phyloP scores from a whole-genome alignment of 1,284 basidiomycete species.

The Chalciporus piperatoides region DNA sequence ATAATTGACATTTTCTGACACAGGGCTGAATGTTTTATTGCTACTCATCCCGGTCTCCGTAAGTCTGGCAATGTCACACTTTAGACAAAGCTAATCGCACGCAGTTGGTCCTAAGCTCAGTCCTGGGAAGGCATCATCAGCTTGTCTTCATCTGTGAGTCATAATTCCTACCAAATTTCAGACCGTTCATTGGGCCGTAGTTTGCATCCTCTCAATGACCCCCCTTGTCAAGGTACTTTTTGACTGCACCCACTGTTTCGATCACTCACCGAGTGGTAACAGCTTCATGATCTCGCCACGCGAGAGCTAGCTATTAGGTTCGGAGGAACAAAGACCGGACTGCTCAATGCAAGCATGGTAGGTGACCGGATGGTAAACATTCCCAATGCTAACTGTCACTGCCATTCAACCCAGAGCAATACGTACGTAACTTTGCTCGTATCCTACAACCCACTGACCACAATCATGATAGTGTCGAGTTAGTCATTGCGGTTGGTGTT shows the following conservation, averaged over 20 bases:
- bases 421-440: conserved; percentile 44
- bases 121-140: conserved; percentile 53
- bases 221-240: conserved; percentile 64
- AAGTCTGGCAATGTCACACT: conserved; percentile 21
- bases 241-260: neutral
- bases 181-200: conserved; percentile 34
- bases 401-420: conserved; percentile 45
- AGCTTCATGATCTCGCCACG: conserved; percentile 79
- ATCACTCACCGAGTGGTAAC: conserved; percentile 3
- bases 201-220: conserved; percentile 62
- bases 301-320: conserved; percentile 71
- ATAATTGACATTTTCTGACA: neutral
- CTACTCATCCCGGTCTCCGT: conserved; percentile 60
- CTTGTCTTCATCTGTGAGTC: conserved; percentile 62
- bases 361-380: conserved; percentile 17
- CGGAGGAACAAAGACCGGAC: conserved; percentile 73
- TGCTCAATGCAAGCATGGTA: conserved; percentile 82
- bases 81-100: conserved; percentile 1
- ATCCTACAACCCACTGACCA: conserved; percentile 3
- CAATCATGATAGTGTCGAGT: conserved; percentile 50
- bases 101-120: conserved; percentile 63
- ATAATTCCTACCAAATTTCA: neutral
- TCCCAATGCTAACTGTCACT: conserved; percentile 9
- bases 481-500: conserved; percentile 63
- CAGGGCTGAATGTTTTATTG: conserved; percentile 67